phyloP scores from a whole-genome alignment of 2,329 filamentous ascomycete genomes.

The Alternaria novae-zelandiae region DNA sequence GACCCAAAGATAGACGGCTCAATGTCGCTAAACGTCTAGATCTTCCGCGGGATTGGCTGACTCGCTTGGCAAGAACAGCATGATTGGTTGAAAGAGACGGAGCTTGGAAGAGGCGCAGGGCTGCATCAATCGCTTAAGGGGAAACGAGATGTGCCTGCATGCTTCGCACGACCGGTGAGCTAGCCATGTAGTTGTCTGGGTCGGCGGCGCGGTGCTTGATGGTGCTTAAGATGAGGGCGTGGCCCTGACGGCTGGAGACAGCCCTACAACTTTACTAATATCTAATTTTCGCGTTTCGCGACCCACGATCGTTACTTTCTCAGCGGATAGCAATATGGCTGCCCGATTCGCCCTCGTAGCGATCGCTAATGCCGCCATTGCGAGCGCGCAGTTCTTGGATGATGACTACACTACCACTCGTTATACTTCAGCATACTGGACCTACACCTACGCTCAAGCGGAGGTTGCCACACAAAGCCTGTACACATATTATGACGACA shows the following conservation, averaged over 20 bases:
- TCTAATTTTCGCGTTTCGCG: slow-evolving; percentile 15
- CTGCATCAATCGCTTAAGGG: slow-evolving; percentile 23
- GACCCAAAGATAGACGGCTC: slow-evolving; percentile 24
- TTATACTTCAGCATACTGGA: slow-evolving; percentile 31
- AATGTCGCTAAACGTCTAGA: slow-evolving; percentile 26
- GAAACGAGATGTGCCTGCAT: slow-evolving; percentile 24
- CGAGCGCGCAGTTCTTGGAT: slow-evolving; percentile 16
- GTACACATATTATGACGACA: slow-evolving; percentile 20
- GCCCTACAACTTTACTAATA: slow-evolving; percentile 16
- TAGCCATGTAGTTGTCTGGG: slow-evolving; percentile 12
- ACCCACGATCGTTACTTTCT: slow-evolving; percentile 3
- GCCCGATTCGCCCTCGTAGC: slow-evolving; percentile 17
- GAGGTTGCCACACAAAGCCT: slow-evolving; percentile 18
- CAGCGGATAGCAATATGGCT: slow-evolving; percentile 21
- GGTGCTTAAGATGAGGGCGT: slow-evolving; percentile 29
- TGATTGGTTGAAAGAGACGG: slow-evolving; percentile 15
- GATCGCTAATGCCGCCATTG: slow-evolving; percentile 17
- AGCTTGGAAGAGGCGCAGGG: slow-evolving; percentile 19
- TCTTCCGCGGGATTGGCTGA: slow-evolving; percentile 6
- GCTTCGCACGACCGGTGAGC: slow-evolving; percentile 28
- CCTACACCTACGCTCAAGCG: slow-evolving; percentile 27
- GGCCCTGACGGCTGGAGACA: slow-evolving; percentile 16
- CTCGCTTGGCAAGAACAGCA: slow-evolving; percentile 9
- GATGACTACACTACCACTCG: background rate
- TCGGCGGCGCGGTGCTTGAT: slow-evolving; percentile 16